A percentile compares a stretch with the other conserved stretches of the same genome.
These are phyloP conservation scores for Suillus hirtellus DNA, from an alignment of 768 basidiomycete species.

Conservation along the genomic window DNA sequence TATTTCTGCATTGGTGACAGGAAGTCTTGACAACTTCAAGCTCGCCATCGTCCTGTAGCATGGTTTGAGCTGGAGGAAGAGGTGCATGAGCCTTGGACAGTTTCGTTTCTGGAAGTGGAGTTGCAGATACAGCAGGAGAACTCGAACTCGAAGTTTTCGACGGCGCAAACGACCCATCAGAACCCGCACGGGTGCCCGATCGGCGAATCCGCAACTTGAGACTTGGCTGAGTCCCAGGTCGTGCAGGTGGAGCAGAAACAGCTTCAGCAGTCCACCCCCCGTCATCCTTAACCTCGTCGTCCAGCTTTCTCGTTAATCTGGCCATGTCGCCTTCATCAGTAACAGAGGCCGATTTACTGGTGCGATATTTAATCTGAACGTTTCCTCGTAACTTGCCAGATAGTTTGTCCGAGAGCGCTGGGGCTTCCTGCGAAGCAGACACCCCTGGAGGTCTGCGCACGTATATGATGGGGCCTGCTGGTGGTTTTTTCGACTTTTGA, in stretches of 20 bases:
- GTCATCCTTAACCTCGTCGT: not conserved
- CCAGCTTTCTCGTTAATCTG: conserved; percentile 4
- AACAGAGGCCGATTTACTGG: not conserved
- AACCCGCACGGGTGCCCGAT: conserved; percentile 1
- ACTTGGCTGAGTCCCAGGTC: too few species aligned
- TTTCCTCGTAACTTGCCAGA: conserved; percentile 19
- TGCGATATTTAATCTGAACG: conserved; percentile 34
- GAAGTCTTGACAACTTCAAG: conserved; percentile 16
- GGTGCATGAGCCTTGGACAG: not conserved
- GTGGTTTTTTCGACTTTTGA: conserved; percentile 14
- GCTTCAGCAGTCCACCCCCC: not conserved
- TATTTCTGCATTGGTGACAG: conserved; percentile 41
- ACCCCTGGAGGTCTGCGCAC: conserved; percentile 30
- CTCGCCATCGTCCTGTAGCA: not conserved
- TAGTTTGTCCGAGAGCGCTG: conserved; percentile 15
- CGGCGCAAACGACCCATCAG: conserved; percentile 16
- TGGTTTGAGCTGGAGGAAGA: not conserved
- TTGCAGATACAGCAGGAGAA: conserved; percentile 11
- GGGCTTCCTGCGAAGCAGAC: conserved; percentile 16
- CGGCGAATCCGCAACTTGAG: conserved; percentile 18
- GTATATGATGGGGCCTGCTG: conserved; percentile 31
- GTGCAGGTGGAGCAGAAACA: not conserved
- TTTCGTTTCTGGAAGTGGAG: conserved; percentile 8
- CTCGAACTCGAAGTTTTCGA: conserved; percentile 1
- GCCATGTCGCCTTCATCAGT: not conserved